Percentiles rank a stretch among this genome's conserved stretches.
These are phyloP conservation scores for Geranium rotundifolium DNA, from an alignment of 345 rosid species.

Conservation along the genomic window DNA sequence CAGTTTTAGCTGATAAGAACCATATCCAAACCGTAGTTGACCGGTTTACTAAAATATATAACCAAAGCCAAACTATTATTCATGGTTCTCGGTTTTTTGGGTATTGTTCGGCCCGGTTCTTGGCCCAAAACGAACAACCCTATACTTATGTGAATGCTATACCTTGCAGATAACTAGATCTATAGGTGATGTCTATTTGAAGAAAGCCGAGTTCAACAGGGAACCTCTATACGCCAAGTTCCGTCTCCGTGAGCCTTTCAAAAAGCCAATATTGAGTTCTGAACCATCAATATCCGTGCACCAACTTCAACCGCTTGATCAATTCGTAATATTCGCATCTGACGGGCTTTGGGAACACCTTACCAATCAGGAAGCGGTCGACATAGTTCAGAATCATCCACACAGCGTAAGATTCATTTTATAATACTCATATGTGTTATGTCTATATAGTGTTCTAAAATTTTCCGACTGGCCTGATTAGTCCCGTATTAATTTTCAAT, in stretches of 20 bases:
- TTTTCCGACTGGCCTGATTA: no score
- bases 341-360: slow-evolving; percentile 51
- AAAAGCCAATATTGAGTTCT: slow-evolving; percentile 35
- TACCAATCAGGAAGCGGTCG: slow-evolving; percentile 44
- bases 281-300: slow-evolving; percentile 30
- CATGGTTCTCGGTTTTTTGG: no score
- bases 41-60: no score
- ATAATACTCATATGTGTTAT: not conserved
- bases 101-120: no score
- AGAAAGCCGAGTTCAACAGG: slow-evolving; percentile 39
- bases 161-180: slow-evolving; percentile 31
- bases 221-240: slow-evolving; percentile 31
- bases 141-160: no score
- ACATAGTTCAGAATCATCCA: slow-evolving; percentile 33
- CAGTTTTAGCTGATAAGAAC: no score
- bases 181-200: slow-evolving; percentile 38
- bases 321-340: slow-evolving; percentile 37
- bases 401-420: slow-evolving; percentile 16
- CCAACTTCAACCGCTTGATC: slow-evolving; percentile 32
- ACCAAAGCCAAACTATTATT: no score
- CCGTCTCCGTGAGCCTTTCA: slow-evolving; percentile 30
- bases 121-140: no score
- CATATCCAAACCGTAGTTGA: no score
- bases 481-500: not conserved
- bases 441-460: no score